Evolutionary conservation across 2,329 filamentous ascomycete genomes (phyloP).

Genomic region (Alternaria sp.): DNA sequence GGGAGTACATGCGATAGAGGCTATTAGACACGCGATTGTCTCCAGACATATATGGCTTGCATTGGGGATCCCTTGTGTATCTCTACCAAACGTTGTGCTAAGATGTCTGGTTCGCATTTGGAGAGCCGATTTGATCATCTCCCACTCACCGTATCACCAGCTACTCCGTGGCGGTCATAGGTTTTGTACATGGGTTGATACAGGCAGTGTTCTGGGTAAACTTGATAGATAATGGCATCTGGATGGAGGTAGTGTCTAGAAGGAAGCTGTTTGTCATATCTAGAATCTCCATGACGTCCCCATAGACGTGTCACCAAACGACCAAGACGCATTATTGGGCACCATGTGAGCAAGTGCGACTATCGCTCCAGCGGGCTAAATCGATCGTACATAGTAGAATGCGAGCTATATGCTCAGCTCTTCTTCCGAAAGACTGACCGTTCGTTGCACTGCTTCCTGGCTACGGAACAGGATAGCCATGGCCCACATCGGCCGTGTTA

Average conservation of each 20-base stretch:
- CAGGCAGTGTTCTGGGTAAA: background rate
- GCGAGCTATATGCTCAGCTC: slow-evolving; percentile 7
- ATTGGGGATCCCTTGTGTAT: background rate
- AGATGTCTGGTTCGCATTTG: background rate
- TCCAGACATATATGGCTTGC: background rate
- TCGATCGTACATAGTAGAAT: background rate
- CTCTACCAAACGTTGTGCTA: background rate
- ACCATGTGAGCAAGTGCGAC: background rate
- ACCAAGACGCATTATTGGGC: background rate
- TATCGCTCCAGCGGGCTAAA: background rate
- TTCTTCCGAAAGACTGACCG: slow-evolving; percentile 1
- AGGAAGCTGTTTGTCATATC: background rate
- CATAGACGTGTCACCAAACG: no score
- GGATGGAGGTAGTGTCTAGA: background rate
- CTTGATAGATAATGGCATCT: background rate
- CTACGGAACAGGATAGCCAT: background rate
- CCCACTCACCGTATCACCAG: background rate
- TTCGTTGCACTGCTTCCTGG: slow-evolving; percentile 5
- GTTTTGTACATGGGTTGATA: background rate
- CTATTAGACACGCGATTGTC: background rate
- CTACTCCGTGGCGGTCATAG: background rate
- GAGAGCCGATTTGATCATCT: background rate
- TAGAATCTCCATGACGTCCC: background rate
- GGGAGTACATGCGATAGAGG: background rate
- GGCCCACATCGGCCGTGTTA: background rate